Evolutionary conservation across 169 alveolate species (phyloP).

Genomic region (Eimeria acervulina): DNA sequence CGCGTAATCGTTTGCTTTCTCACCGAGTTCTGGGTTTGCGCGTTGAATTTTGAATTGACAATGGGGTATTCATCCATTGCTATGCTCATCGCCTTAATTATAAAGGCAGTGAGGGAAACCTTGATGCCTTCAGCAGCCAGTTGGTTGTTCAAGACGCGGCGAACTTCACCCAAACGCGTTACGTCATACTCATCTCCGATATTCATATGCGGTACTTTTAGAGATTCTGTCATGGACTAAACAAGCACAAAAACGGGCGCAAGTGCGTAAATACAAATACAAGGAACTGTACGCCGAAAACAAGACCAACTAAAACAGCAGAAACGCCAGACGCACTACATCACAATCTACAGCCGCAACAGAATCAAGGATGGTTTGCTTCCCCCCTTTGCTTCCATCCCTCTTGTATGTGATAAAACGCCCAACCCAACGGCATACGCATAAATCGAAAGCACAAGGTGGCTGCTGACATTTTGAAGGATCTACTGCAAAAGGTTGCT

Average conservation of each 20-base stretch:
- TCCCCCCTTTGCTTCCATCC: not conserved
- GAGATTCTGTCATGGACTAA: constrained; percentile 93
- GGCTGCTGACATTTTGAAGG: not conserved
- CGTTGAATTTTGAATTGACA: constrained; percentile 92
- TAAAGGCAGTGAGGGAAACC: constrained; percentile 94
- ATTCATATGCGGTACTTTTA: constrained; percentile 90
- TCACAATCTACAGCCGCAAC: not conserved
- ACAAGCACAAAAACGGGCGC: constrained; percentile 50
- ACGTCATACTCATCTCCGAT: constrained; percentile 89
- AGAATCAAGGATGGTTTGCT: not conserved
- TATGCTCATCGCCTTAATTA: constrained; percentile 94
- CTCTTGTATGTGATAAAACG: not conserved
- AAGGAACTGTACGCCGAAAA: constrained; percentile 80
- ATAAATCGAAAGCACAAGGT: not conserved
- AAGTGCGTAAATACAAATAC: constrained; percentile 83
- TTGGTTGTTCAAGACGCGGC: constrained; percentile 41
- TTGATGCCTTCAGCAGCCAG: constrained; percentile 83
- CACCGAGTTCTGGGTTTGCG: constrained; percentile 70
- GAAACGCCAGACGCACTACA: not conserved
- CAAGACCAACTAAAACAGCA: constrained; percentile 30
- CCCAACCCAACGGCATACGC: not conserved
- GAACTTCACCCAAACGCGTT: constrained; percentile 72
- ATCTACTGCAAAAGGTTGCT: not conserved
- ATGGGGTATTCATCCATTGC: constrained; percentile 93
- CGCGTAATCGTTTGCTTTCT: not conserved